Evolutionary conservation across 1,139 yeast species (phyloP), one percentile per base, ranked within the genome.

Genomic region (Blastobotrys indianensis): DNA sequence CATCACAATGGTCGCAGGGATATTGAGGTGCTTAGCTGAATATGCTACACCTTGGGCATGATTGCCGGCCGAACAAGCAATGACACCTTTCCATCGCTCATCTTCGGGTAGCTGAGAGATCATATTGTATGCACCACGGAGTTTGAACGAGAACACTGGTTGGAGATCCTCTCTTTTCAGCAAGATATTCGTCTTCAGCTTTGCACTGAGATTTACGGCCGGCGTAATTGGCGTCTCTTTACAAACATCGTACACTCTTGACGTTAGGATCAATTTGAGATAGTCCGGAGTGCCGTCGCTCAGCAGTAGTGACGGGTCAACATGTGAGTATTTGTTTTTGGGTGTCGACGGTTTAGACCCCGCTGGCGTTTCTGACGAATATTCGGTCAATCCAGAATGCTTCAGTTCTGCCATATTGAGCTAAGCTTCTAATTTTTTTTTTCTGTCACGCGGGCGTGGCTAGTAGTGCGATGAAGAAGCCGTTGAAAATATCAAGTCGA

Each of bases 31-130:
- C 53, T 78, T 79, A 2, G 97, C 95, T 12, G 95, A 85, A 62
- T 70, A 92, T 0, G 98, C 98, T 7, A 94, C 97, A 52, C 99
- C 99, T 65, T 94, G 99, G 2, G 99, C 99, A 60, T 92, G 99
- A 65, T 92, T 92, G 34, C 99, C 99, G 1, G 98, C 99, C 16
- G 97, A 87, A 60, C 97, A 92, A 0, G 98, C 97, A 63, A 94
- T 84, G 45, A 92, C 97, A 54, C 99, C 99, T 51, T 83, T 78
- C 55, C 85, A 68, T 44, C 85, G 81, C 36, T 80, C 75, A 39
- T 79, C 76, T 25, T 78, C 73, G 41, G 85, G 80, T 48, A 92
- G 69, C 58, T 90, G 85, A 34, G 97, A 94, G 60, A 92, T 84
- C 95, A 87, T 88, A 64, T 92, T 92, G 67, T 90, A 87, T 20